phyloP scores from a whole-genome alignment of 805 yeast genomes.

The Schizosaccharomyces octosporus region DNA sequence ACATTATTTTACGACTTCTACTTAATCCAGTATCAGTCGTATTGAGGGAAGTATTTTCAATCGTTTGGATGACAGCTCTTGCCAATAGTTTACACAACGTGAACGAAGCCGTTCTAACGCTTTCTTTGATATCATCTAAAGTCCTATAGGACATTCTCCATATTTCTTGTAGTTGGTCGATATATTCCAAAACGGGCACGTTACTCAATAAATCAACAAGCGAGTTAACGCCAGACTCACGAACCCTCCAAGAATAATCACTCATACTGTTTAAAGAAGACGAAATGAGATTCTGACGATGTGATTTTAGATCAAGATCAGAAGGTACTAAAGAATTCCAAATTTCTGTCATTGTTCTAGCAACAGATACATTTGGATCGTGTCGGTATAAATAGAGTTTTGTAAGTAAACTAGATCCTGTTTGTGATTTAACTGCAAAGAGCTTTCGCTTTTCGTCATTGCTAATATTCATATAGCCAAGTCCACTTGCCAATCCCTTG shows the following conservation, averaged over 20 bases:
- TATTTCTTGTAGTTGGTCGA: constrained; percentile 28
- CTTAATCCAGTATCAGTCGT: constrained; percentile 17
- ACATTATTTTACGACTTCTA: constrained; percentile 18
- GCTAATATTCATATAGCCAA: constrained; percentile 55
- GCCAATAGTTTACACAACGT: constrained; percentile 44
- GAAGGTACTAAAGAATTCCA: constrained; percentile 51
- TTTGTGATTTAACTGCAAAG: constrained; percentile 25
- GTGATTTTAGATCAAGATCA: constrained; percentile 25
- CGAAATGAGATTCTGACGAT: constrained; percentile 32
- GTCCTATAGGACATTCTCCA: constrained; percentile 77
- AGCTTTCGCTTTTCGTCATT: constrained; percentile 47
- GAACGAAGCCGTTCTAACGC: constrained; percentile 63
- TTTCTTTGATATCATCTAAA: constrained; percentile 83
- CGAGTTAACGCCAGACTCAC: constrained; percentile 68
- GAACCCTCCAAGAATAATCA: constrained; percentile 70
- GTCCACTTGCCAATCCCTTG: constrained; percentile 82
- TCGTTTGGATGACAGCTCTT: constrained; percentile 30
- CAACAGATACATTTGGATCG: constrained; percentile 58
- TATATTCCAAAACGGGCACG: constrained; percentile 27
- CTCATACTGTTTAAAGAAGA: constrained; percentile 51
- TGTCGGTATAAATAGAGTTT: constrained; percentile 60
- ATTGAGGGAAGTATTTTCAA: constrained; percentile 23
- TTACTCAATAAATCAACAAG: constrained; percentile 43
- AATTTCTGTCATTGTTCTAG: constrained; percentile 65
- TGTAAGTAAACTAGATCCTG: constrained; percentile 46